These are phyloP conservation scores for Pochonia chlamydosporia DNA, from an alignment of 2,329 filamentous ascomycete species.

Conservation along the genomic window DNA sequence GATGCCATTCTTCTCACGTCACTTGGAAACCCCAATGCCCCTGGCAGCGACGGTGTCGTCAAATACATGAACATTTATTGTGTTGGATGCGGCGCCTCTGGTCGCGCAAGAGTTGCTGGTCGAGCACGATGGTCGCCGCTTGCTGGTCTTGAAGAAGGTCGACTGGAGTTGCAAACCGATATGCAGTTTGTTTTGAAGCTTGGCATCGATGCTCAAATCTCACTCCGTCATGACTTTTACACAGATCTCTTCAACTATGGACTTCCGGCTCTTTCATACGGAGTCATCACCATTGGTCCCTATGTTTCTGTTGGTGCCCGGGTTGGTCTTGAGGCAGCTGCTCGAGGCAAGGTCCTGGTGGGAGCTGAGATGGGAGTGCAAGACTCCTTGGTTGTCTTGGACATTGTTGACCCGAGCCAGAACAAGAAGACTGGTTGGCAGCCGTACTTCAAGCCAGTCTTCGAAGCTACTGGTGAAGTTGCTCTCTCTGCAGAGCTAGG, in stretches of 20 bases:
- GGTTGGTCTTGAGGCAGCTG: constrained; percentile 16
- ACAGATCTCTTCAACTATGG: constrained; percentile 17
- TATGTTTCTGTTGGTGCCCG: constrained; percentile 16
- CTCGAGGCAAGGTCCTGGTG: constrained; percentile 20
- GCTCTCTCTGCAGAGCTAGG: constrained; percentile 19
- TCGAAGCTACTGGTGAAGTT: constrained; percentile 22
- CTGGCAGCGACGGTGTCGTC: not conserved
- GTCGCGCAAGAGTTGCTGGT: constrained; percentile 4
- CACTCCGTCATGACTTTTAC: constrained; percentile 14
- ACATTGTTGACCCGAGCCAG: constrained; percentile 16
- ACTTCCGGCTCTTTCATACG: constrained; percentile 19
- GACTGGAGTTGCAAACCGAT: constrained; percentile 6
- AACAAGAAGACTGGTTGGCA: constrained; percentile 16
- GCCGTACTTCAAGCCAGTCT: constrained; percentile 22
- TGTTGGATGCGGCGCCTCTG: constrained; percentile 6
- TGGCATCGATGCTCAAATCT: constrained; percentile 23
- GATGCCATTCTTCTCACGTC: constrained; percentile 4
- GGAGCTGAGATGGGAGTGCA: constrained; percentile 20
- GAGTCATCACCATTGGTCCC: constrained; percentile 20
- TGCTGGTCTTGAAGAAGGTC: constrained; percentile 17
- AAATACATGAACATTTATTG: constrained; percentile 4
- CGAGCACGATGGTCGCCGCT: constrained; percentile 5
- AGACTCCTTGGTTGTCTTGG: constrained; percentile 10
- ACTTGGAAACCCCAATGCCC: not conserved
- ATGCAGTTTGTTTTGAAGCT: constrained; percentile 21